A percentile compares a stretch with the other conserved stretches of the same genome.
Conservation (phyloP, 2,329 filamentous ascomycete genomes). For the Chrysoporthe austroafricana region DNA sequence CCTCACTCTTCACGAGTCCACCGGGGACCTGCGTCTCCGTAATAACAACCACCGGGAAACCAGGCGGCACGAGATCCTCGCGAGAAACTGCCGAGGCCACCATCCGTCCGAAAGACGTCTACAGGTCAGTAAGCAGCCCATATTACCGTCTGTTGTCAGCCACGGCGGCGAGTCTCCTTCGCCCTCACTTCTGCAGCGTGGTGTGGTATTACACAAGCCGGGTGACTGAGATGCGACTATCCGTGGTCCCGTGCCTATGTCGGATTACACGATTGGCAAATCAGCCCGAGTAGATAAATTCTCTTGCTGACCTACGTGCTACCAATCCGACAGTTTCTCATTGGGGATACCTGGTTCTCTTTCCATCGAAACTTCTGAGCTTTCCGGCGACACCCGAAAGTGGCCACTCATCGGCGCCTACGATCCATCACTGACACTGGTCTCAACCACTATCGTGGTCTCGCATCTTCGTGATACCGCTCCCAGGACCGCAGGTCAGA, state of each 20-base stretch:
- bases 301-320: slow-evolving; percentile 19
- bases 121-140: slow-evolving; percentile 27
- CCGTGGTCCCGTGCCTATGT: slow-evolving; percentile 16
- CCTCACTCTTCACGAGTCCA: slow-evolving; percentile 8
- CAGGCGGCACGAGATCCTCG: background rate
- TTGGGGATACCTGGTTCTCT: slow-evolving; percentile 2
- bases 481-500: background rate
- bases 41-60: background rate
- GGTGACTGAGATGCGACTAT: slow-evolving; percentile 17
- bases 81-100: slow-evolving; percentile 7
- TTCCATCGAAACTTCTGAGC: slow-evolving; percentile 14
- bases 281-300: slow-evolving; percentile 13
- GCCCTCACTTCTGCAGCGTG: slow-evolving; percentile 16
- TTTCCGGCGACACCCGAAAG: slow-evolving; percentile 2
- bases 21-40: slow-evolving; percentile 2
- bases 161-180: background rate
- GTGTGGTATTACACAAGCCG: slow-evolving; percentile 11
- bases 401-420: slow-evolving; percentile 5
- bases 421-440: slow-evolving; percentile 10
- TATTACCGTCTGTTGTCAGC: slow-evolving; percentile 2
- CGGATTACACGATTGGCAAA: slow-evolving; percentile 18
- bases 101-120: slow-evolving; percentile 8
- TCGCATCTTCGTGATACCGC: slow-evolving; percentile 1
- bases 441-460: background rate
- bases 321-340: slow-evolving; percentile 15